Evolutionary conservation across 2,329 filamentous ascomycete species (phyloP).

Genomic region (Calonectria henricotiae): DNA sequence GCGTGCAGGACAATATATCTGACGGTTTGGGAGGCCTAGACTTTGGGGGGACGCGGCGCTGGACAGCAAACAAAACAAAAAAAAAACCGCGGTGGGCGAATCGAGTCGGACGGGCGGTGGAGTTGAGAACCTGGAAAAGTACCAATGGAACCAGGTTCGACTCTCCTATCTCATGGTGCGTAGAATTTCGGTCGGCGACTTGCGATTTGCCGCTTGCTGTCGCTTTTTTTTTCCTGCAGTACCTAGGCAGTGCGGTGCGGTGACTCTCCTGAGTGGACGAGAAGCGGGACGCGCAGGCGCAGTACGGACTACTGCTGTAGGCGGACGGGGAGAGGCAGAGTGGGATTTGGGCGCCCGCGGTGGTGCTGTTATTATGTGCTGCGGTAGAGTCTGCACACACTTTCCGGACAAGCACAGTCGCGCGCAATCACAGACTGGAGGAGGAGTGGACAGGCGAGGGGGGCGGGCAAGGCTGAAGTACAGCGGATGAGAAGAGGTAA

Average conservation of each 20-base stretch:
- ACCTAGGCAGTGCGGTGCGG: constrained; percentile 41
- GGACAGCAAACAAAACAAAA: constrained; percentile 15
- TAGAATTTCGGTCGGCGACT: constrained; percentile 48
- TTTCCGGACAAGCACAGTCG: constrained; percentile 42
- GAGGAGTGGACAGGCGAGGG: constrained; percentile 30
- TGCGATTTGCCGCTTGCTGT: constrained; percentile 58
- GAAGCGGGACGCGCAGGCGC: constrained; percentile 47
- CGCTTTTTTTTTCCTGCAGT: constrained; percentile 41
- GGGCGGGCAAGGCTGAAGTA: constrained; percentile 40
- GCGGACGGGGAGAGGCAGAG: constrained; percentile 44
- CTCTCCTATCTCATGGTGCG: constrained; percentile 63
- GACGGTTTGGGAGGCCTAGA: constrained; percentile 50
- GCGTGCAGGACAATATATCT: constrained; percentile 53
- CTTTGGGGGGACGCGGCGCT: constrained; percentile 45
- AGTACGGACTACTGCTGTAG: constrained; percentile 47
- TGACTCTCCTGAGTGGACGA: constrained; percentile 49
- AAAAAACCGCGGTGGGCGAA: constrained; percentile 47
- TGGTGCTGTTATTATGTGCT: constrained; percentile 48
- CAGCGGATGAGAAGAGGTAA: constrained; percentile 32
- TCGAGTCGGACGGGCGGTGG: constrained; percentile 39
- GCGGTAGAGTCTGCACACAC: constrained; percentile 50
- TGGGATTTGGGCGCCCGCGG: constrained; percentile 46
- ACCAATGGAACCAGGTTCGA: constrained; percentile 59
- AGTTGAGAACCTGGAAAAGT: constrained; percentile 47
- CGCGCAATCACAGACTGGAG: constrained; percentile 40